phyloP scores from a whole-genome alignment of 2,329 filamentous ascomycete genomes.

The Hypoxylon sp. region DNA sequence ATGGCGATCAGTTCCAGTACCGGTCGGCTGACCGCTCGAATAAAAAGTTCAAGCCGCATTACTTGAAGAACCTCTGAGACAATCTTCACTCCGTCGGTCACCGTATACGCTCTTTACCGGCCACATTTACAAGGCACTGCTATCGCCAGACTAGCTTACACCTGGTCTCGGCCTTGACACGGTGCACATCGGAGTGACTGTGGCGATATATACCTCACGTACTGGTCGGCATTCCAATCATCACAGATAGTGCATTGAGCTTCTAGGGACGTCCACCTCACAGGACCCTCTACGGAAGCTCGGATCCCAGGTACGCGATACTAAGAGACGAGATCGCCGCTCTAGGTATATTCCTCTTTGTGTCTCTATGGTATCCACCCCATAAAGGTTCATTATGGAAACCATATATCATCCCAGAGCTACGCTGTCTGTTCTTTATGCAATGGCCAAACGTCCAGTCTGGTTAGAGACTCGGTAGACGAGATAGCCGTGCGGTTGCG shows the following conservation, averaged over 20 bases:
- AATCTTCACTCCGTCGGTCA: background rate
- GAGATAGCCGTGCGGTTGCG: background rate
- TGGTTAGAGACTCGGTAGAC: background rate
- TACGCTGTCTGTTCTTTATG: background rate
- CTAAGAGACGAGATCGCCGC: background rate
- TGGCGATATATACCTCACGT: background rate
- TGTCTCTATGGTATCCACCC: background rate
- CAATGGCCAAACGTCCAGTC: background rate
- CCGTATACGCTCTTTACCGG: background rate
- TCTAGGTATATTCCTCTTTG: background rate
- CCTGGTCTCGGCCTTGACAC: background rate
- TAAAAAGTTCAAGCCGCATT: constrained; percentile 91
- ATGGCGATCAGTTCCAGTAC: constrained; percentile 88
- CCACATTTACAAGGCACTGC: background rate
- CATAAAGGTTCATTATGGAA: background rate
- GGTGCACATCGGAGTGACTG: background rate
- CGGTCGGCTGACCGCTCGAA: constrained; percentile 87
- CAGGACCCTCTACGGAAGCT: background rate
- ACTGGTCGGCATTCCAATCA: background rate
- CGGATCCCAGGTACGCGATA: background rate
- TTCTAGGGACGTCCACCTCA: background rate
- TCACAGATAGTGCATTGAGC: background rate
- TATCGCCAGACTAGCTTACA: background rate
- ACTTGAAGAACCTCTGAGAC: constrained; percentile 77
- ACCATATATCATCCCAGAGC: background rate